A percentile compares a stretch with the other conserved stretches of the same genome.
phyloP scores from a whole-genome alignment of 768 basidiomycete species.

The Mycena olivaceomarginata region DNA sequence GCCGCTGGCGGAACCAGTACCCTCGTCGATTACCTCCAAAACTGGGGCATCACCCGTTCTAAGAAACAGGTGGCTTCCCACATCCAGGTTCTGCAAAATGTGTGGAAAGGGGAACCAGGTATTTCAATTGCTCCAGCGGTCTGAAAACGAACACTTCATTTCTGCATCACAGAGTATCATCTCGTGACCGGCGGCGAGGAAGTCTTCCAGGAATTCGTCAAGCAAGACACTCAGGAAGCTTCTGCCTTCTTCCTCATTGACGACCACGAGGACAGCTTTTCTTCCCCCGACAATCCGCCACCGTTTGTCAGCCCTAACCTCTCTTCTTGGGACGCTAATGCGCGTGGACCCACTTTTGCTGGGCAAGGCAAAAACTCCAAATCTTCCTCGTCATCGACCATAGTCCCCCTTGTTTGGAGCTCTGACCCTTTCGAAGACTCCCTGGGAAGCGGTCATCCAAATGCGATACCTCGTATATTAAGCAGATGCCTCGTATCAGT shows the following conservation, averaged over 20 bases:
- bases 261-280: conserved; percentile 61
- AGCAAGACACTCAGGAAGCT: conserved; percentile 69
- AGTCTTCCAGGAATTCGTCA: conserved; percentile 70
- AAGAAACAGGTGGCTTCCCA: conserved; percentile 96
- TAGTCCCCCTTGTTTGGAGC: no score
- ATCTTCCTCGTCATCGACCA: no score
- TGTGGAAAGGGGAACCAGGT: conserved; percentile 93
- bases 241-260: conserved; percentile 67
- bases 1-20: conserved; percentile 92
- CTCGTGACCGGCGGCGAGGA: conserved; percentile 90
- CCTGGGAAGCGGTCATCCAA: no score
- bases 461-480: no score
- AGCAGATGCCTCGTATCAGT: no score
- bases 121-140: conserved; percentile 41
- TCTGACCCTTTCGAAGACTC: no score
- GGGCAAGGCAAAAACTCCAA: no score
- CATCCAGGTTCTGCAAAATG: conserved; percentile 89
- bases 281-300: conserved; percentile 68
- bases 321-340: no score
- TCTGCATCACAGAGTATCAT: conserved; percentile 73
- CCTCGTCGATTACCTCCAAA: conserved; percentile 87
- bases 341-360: no score
- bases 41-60: conserved; percentile 80
- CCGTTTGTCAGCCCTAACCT: conserved; percentile 35
- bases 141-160: conserved; percentile 31